Percentiles rank a stretch among this genome's conserved stretches.
phyloP scores from a whole-genome alignment of 176 grass and related monocot species.

The Juncus effusus region DNA sequence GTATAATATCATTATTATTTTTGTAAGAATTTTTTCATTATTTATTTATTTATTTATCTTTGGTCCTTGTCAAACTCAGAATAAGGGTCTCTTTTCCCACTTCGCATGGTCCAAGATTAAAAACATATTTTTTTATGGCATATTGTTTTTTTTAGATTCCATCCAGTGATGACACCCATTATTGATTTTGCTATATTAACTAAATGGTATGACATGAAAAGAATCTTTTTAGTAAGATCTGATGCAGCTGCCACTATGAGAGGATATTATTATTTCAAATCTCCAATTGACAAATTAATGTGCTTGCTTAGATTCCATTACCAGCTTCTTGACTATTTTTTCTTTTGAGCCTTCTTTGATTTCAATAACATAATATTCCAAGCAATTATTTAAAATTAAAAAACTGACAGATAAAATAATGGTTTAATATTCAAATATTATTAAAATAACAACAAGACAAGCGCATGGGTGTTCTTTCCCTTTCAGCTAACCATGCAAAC shows the following conservation, averaged over 20 bases:
- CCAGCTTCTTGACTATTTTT: too few species aligned
- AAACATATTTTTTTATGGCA: conserved; percentile 10
- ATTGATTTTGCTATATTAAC: conserved; percentile 14
- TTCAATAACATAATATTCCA: too few species aligned
- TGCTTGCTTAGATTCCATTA: background rate
- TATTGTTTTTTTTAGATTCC: background rate
- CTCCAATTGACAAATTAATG: background rate
- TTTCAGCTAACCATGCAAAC: conserved; percentile 2
- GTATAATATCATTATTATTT: conserved; percentile 1
- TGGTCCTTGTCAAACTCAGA: background rate
- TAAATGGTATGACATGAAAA: conserved; percentile 3
- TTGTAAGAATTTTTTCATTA: background rate
- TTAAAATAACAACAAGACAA: conserved; percentile 8
- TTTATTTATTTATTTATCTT: background rate
- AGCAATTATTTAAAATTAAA: too few species aligned
- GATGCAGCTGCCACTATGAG: conserved; percentile 22
- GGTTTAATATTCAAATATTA: too few species aligned
- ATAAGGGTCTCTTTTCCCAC: background rate
- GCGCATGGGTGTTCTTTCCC: conserved; percentile 20
- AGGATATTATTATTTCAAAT: conserved; percentile 6
- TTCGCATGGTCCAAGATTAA: too few species aligned
- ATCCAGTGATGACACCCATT: background rate
- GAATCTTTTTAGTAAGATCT: background rate
- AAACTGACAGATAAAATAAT: too few species aligned
- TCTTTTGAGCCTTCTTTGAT: too few species aligned